Percentiles rank a stretch among this genome's conserved stretches.
Evolutionary conservation across 2,329 filamentous ascomycete genomes (phyloP).

Genomic region (Alternaria atra): DNA sequence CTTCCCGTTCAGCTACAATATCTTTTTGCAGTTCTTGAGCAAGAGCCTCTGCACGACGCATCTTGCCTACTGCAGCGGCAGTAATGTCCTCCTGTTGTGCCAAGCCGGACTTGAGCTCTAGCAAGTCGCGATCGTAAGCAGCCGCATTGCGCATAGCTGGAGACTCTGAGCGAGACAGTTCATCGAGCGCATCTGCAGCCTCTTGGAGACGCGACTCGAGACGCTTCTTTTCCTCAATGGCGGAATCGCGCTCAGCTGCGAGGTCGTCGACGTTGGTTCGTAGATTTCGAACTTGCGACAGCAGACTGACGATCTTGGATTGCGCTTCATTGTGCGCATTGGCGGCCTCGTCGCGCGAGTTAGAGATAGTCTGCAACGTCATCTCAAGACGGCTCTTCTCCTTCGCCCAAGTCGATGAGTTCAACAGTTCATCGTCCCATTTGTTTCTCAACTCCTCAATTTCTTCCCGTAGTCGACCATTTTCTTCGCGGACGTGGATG

Average conservation of each 20-base stretch:
- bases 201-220: constrained; percentile 86
- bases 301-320: constrained; percentile 85
- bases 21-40: constrained; percentile 92
- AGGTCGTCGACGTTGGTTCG: constrained; percentile 87
- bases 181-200: constrained; percentile 86
- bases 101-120: constrained; percentile 86
- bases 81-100: constrained; percentile 95
- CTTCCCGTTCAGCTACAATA: constrained; percentile 84
- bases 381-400: constrained; percentile 93
- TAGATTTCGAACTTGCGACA: constrained; percentile 87
- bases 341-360: constrained; percentile 92
- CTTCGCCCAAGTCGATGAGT: constrained; percentile 98
- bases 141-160: constrained; percentile 91
- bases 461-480: constrained; percentile 89
- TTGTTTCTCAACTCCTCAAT: constrained; percentile 93
- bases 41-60: constrained; percentile 90
- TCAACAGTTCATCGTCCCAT: constrained; percentile 98
- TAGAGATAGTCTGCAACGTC: constrained; percentile 85
- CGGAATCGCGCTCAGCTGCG: constrained; percentile 81
- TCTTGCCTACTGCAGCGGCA: constrained; percentile 92
- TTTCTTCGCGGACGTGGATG: constrained; percentile 84
- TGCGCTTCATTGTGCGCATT: constrained; percentile 95
- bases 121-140: constrained; percentile 83
- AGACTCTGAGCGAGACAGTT: constrained; percentile 83
- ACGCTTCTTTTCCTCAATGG: constrained; percentile 88